These are phyloP conservation scores for Coemansia sp. DNA, from an alignment of 192 early-diverging fungal species.

Conservation along the genomic window DNA sequence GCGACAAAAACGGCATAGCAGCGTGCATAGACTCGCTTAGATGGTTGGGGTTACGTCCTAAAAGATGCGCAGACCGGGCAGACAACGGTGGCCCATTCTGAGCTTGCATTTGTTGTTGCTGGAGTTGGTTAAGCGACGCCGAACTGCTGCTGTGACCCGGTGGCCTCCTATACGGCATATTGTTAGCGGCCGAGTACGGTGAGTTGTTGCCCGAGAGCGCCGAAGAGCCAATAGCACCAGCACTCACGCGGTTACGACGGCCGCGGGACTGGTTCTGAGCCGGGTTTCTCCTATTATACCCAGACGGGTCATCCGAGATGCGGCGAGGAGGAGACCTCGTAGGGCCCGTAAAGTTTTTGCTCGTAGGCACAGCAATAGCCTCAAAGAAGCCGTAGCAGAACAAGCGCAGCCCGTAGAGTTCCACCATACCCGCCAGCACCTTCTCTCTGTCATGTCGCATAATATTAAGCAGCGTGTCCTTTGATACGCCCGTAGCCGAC, in stretches of 20 bases:
- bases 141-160: conserved; percentile 15
- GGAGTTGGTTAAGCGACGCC: neutral
- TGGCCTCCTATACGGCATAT: conserved; percentile 32
- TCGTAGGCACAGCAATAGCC: conserved; percentile 2
- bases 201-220: conserved; percentile 22
- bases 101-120: conserved; percentile 4
- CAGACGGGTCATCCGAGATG: conserved; percentile 26
- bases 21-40: neutral
- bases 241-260: conserved; percentile 26
- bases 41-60: neutral
- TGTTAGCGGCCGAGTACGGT: conserved; percentile 6
- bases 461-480: conserved; percentile 19
- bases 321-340: conserved; percentile 10
- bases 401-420: conserved; percentile 49
- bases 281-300: conserved; percentile 9
- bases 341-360: neutral
- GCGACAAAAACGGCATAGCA: conserved; percentile 39
- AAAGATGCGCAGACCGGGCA: neutral
- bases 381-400: conserved; percentile 53
- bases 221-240: conserved; percentile 15
- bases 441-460: conserved; percentile 35
- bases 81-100: neutral
- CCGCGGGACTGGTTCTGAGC: conserved; percentile 17
- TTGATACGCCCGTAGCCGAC: conserved; percentile 5
- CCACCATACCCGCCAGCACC: conserved; percentile 46